Base-by-base conservation (phyloP, 2,329 filamentous ascomycete genomes). In the Stagonosporopsis vannaccii region DNA sequence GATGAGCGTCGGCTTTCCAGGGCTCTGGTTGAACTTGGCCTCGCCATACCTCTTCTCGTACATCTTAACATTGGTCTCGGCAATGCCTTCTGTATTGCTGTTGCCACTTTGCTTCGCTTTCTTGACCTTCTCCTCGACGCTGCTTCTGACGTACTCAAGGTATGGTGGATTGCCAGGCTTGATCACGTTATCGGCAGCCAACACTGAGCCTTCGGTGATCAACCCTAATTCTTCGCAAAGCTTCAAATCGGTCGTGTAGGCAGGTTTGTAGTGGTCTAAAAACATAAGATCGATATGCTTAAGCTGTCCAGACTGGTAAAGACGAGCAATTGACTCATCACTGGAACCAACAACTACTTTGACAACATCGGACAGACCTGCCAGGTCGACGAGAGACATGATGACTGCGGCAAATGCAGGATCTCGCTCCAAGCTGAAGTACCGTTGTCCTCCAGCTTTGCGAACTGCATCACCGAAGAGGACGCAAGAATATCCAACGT, bases 401-500 rank as follows among this genome's bases (percentile, higher is more conserved):
- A 90, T 88, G 9, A 93, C 85, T 5, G 86, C 87, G 0, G 85
- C 90, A 66, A 91, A 94, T 61, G 89, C 87, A 0, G 90, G 86
- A 65, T 89, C 90, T 66, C 85, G 80, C 71, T 95, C 91, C 5
- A 95, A 78, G 65, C 87, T 90, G 72, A 84, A 87, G 76, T 92
- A 93, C 22, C 80, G 78, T 62, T 82, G 80, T 3, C 89, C 89
- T 11, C 88, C 89, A 3, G 82, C 83, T 45, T 82, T 80, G 55
- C 84, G 84, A 15, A 91, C 78, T 0, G 88, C 87, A 32, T 86
- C 81, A 40, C 85, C 89, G 68, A 93, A 94, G 1, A 92, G 80
- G 56, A 95, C 86, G 56, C 88, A 87, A 0, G 90, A 94, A 79
- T 95, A 95, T 37, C 91, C 91, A 19, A 92, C 83, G 74, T 94